Percentiles rank a stretch among this genome's conserved stretches.
These are phyloP conservation scores for Incumbomyces delicatus DNA, from an alignment of 2,329 filamentous ascomycete species.

Conservation along the genomic window DNA sequence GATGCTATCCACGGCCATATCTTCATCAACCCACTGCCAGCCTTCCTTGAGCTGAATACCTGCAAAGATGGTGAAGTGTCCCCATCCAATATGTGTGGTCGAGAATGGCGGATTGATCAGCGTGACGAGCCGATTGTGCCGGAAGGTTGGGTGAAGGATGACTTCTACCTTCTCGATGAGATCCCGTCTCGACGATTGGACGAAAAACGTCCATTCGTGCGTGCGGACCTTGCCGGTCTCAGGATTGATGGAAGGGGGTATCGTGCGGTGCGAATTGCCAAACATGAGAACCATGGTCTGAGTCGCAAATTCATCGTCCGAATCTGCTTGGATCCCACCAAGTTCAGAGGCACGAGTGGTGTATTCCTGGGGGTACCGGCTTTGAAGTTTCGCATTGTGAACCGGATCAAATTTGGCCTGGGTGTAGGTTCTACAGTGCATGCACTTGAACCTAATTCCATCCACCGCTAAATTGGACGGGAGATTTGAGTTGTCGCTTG, in stretches of 20 bases:
- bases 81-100: conserved; percentile 16
- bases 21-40: conserved; percentile 16
- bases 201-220: conserved; percentile 21
- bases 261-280: conserved; percentile 16
- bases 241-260: not conserved
- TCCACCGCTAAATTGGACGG: conserved; percentile 11
- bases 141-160: conserved; percentile 17
- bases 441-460: conserved; percentile 17
- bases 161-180: conserved; percentile 19
- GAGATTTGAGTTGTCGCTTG: conserved; percentile 9
- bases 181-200: conserved; percentile 16
- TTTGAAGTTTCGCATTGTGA: conserved; percentile 8
- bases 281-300: conserved; percentile 17
- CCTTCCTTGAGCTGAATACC: conserved; percentile 15
- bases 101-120: conserved; percentile 13
- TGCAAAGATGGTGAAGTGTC: conserved; percentile 17
- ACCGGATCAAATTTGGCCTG: conserved; percentile 10
- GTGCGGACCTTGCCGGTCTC: conserved; percentile 9
- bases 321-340: not conserved
- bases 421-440: conserved; percentile 17
- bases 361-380: conserved; percentile 12
- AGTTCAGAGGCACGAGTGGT: conserved; percentile 6
- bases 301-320: conserved; percentile 1
- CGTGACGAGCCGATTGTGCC: conserved; percentile 8
- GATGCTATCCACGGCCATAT: conserved; percentile 12